These are phyloP conservation scores for Phytophthora palmivora DNA, from an alignment of 352 stramenopile genomes.

Conservation along the genomic window DNA sequence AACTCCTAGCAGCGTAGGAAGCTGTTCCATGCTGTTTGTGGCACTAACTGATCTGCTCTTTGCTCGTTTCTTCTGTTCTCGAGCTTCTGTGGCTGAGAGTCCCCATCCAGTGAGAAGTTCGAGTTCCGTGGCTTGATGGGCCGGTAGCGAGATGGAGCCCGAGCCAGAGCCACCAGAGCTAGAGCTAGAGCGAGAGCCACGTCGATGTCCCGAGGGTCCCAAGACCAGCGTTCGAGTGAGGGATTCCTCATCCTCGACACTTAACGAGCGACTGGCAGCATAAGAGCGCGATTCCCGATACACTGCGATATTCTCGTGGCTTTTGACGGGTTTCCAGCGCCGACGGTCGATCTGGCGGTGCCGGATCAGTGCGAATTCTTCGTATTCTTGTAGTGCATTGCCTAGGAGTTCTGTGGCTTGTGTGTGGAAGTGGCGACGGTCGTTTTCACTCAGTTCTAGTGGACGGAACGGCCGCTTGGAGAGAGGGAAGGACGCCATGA, in stretches of 20 bases:
- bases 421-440: conserved; percentile 37
- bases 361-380: conserved; percentile 41
- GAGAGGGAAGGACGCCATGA: conserved; percentile 40
- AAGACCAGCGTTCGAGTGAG: conserved; percentile 15
- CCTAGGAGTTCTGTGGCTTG: conserved; percentile 43
- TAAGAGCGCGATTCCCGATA: conserved; percentile 45
- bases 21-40: conserved; percentile 12
- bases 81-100: conserved; percentile 35
- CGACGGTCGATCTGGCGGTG: conserved; percentile 43
- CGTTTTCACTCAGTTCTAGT: conserved; percentile 36
- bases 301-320: conserved; percentile 37
- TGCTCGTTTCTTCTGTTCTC: conserved; percentile 35
- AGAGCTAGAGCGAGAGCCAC: conserved; percentile 26
- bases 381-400: conserved; percentile 38
- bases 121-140: conserved; percentile 36
- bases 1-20: conserved; percentile 49
- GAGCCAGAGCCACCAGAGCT: conserved; percentile 24
- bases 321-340: conserved; percentile 47
- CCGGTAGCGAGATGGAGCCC: conserved; percentile 25
- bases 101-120: conserved; percentile 46
- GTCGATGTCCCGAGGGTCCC: conserved; percentile 12
- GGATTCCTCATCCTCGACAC: conserved; percentile 35
- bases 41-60: conserved; percentile 22
- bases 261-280: conserved; percentile 21
- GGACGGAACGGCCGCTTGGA: conserved; percentile 36